phyloP scores from a whole-genome alignment of 108 stramenopile species.

The Mediolabrus comicus region DNA sequence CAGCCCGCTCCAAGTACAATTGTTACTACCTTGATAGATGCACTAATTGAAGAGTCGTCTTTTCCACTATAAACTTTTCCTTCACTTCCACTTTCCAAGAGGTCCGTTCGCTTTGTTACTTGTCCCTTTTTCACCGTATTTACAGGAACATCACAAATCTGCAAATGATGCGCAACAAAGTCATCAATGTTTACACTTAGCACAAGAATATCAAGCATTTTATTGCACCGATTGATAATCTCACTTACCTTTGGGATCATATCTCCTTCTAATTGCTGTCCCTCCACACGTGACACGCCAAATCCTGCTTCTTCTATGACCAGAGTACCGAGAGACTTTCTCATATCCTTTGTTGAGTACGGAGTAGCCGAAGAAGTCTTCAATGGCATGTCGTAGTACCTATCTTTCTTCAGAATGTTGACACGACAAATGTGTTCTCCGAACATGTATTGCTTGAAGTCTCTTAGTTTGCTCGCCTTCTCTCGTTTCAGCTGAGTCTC shows the following conservation, averaged over 20 bases:
- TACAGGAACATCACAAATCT: constrained; percentile 22
- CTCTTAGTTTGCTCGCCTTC: constrained; percentile 61
- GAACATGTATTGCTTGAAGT: constrained; percentile 78
- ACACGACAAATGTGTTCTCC: constrained; percentile 63
- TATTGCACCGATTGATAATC: neutral
- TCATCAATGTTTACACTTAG: neutral
- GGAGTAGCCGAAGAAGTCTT: constrained; percentile 65
- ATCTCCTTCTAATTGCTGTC: constrained; percentile 70
- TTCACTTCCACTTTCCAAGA: constrained; percentile 47
- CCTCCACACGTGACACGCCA: constrained; percentile 51
- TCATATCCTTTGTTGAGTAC: constrained; percentile 35
- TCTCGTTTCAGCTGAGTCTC: constrained; percentile 54
- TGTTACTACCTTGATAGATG: constrained; percentile 56
- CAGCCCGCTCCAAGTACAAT: constrained; percentile 54
- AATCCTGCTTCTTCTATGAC: constrained; percentile 82
- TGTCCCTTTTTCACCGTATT: constrained; percentile 67
- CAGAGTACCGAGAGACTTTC: constrained; percentile 52
- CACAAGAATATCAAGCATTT: neutral
- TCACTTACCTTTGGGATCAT: constrained; percentile 64
- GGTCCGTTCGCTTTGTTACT: constrained; percentile 53
- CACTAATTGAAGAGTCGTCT: constrained; percentile 47
- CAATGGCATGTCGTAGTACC: constrained; percentile 63
- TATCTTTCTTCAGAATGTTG: constrained; percentile 66
- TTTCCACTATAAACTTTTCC: constrained; percentile 30
- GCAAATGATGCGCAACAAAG: neutral